Percentiles rank a stretch among this genome's conserved stretches.
Conservation (phyloP, 2,329 filamentous ascomycete genomes). For the Exophiala spinifera region DNA sequence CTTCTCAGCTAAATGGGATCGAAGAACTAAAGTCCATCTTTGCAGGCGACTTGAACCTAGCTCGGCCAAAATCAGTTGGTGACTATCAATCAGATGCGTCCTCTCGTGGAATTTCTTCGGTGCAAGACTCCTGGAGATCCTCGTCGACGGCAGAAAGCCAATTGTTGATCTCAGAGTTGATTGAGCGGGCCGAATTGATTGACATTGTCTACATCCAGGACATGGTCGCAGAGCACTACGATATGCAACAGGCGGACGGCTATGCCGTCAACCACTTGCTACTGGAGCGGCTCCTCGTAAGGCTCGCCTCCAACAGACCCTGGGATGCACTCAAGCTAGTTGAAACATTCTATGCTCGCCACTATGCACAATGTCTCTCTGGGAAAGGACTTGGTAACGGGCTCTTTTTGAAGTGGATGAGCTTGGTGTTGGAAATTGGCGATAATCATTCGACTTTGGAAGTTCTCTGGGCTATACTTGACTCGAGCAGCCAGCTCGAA, state of each 20-base stretch:
- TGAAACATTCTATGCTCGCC: conserved; percentile 18
- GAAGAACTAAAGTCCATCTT: conserved; percentile 15
- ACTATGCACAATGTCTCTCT: conserved; percentile 8
- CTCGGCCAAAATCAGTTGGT: too few species aligned
- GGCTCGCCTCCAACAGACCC: conserved; percentile 4
- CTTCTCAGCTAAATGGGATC: conserved; percentile 13
- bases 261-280: conserved; percentile 13
- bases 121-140: too few species aligned
- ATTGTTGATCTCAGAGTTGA: background rate
- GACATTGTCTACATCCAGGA: conserved; percentile 2
- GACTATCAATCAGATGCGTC: too few species aligned
- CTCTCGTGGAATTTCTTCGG: too few species aligned
- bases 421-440: conserved; percentile 10
- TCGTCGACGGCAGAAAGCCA: background rate
- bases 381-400: conserved; percentile 17
- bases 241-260: conserved; percentile 1
- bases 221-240: conserved; percentile 11
- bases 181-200: background rate
- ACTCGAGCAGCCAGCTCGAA: conserved; percentile 8
- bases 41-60: background rate
- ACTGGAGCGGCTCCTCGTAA: conserved; percentile 9
- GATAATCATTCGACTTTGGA: conserved; percentile 3
- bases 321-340: conserved; percentile 16
- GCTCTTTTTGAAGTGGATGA: conserved; percentile 21
- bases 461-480: conserved; percentile 19